These are phyloP conservation scores for Kuraishia borneana DNA, from an alignment of 805 yeast genomes.

Conservation along the genomic window DNA sequence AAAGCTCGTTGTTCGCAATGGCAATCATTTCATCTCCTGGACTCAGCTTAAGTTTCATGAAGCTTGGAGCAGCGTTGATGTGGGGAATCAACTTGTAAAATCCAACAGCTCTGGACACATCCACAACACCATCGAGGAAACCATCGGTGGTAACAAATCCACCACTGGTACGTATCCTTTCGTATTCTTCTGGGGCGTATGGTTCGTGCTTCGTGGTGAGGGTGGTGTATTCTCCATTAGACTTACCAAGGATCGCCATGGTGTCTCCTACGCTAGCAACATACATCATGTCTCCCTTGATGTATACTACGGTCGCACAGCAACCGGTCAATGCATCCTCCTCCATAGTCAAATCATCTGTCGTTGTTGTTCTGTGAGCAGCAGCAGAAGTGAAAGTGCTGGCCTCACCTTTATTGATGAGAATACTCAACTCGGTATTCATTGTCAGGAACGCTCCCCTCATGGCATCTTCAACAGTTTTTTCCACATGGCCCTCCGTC, in stretches of 20 bases:
- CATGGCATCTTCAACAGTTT: conserved; percentile 60
- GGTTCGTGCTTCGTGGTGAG: conserved; percentile 81
- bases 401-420: conserved; percentile 31
- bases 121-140: conserved; percentile 70
- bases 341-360: conserved; percentile 42
- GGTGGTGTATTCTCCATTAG: conserved; percentile 69
- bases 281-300: conserved; percentile 58
- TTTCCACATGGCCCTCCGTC: conserved; percentile 18
- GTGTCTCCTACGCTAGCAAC: conserved; percentile 90
- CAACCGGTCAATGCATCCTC: conserved; percentile 76
- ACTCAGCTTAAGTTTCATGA: conserved; percentile 46
- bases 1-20: conserved; percentile 70
- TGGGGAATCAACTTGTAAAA: conserved; percentile 80
- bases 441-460: conserved; percentile 70
- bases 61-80: conserved; percentile 79
- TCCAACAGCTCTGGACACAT: conserved; percentile 87
- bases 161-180: conserved; percentile 82
- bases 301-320: conserved; percentile 70
- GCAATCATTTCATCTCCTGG: conserved; percentile 77
- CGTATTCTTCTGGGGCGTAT: conserved; percentile 63
- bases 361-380: conserved; percentile 38
- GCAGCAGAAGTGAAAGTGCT: conserved; percentile 32
- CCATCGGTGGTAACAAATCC: conserved; percentile 84
- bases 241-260: conserved; percentile 66
- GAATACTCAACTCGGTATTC: conserved; percentile 72